Evolutionary conservation across 2,329 filamentous ascomycete species (phyloP).

Genomic region (Colletotrichum sojae): DNA sequence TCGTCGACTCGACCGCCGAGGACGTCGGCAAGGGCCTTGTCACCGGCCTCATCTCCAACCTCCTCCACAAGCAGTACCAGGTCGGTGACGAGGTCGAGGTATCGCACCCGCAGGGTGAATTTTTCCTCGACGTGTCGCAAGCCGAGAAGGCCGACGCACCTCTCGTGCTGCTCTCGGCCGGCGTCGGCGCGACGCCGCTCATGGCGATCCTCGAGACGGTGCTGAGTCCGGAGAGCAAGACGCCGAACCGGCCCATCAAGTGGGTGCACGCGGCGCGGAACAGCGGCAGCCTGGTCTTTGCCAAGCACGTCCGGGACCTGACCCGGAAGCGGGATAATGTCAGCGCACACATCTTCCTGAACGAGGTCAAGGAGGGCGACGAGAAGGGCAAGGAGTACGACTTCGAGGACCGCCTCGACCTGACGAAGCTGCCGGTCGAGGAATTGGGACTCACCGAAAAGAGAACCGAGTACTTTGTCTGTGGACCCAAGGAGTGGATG

Average conservation of each 20-base stretch:
- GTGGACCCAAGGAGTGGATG: slow-evolving; percentile 82
- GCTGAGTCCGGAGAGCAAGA: slow-evolving; percentile 45
- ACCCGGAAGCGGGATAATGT: slow-evolving; percentile 62
- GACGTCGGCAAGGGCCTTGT: slow-evolving; percentile 52
- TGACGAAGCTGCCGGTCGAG: slow-evolving; percentile 68
- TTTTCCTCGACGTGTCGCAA: slow-evolving; percentile 69
- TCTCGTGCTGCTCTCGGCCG: slow-evolving; percentile 76
- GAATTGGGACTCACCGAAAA: slow-evolving; percentile 68
- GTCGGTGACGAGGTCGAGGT: slow-evolving; percentile 69
- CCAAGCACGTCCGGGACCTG: slow-evolving; percentile 60
- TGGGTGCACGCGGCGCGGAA: slow-evolving; percentile 75
- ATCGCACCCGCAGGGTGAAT: slow-evolving; percentile 71
- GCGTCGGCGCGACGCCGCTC: slow-evolving; percentile 78
- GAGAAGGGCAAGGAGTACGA: slow-evolving; percentile 70
- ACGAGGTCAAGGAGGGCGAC: slow-evolving; percentile 60
- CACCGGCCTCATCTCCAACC: slow-evolving; percentile 66
- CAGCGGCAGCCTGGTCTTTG: slow-evolving; percentile 68
- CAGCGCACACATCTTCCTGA: slow-evolving; percentile 70
- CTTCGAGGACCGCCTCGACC: slow-evolving; percentile 69
- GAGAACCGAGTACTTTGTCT: slow-evolving; percentile 77
- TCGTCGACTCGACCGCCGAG: slow-evolving; percentile 46
- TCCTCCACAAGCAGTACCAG: slow-evolving; percentile 62
- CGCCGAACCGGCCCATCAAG: slow-evolving; percentile 62
- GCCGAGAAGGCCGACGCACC: slow-evolving; percentile 61
- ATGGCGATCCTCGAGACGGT: slow-evolving; percentile 75